Evolutionary conservation across 164 flowering plant genomes (phyloP).

Genomic region (Euptelea pleiosperma): DNA sequence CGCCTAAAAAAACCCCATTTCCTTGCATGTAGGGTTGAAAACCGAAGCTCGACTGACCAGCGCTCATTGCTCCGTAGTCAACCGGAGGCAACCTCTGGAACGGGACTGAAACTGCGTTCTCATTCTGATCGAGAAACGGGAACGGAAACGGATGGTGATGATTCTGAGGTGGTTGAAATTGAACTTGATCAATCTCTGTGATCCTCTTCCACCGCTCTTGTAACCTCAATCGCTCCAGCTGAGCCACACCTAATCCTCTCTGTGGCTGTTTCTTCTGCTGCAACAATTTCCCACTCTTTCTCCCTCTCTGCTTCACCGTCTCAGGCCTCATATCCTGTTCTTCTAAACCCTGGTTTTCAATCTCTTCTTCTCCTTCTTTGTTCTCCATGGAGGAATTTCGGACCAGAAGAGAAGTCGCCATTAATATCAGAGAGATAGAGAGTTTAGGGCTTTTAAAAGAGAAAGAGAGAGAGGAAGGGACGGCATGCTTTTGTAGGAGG

Average conservation of each 20-base stretch:
- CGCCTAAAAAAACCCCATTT: background rate
- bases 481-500: background rate
- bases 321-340: too few species aligned
- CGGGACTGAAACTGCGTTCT: background rate
- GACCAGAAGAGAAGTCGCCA: slow-evolving; percentile 12
- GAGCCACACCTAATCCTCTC: slow-evolving; percentile 67
- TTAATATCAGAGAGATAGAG: slow-evolving; percentile 7
- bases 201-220: slow-evolving; percentile 39
- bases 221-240: slow-evolving; percentile 47
- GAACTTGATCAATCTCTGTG: slow-evolving; percentile 10
- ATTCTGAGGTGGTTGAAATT: background rate
- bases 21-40: slow-evolving; percentile 2
- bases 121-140: slow-evolving; percentile 8
- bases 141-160: background rate
- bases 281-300: background rate
- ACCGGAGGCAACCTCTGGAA: background rate
- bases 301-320: background rate
- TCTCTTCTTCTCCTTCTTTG: background rate
- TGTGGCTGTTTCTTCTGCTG: slow-evolving; percentile 33
- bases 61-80: too few species aligned
- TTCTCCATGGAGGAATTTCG: slow-evolving; percentile 4
- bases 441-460: slow-evolving; percentile 4
- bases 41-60: too few species aligned
- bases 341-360: background rate
- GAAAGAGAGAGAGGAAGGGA: slow-evolving; percentile 9